Conservation (phyloP, 768 basidiomycete genomes). For the Mycena galopus region DNA sequence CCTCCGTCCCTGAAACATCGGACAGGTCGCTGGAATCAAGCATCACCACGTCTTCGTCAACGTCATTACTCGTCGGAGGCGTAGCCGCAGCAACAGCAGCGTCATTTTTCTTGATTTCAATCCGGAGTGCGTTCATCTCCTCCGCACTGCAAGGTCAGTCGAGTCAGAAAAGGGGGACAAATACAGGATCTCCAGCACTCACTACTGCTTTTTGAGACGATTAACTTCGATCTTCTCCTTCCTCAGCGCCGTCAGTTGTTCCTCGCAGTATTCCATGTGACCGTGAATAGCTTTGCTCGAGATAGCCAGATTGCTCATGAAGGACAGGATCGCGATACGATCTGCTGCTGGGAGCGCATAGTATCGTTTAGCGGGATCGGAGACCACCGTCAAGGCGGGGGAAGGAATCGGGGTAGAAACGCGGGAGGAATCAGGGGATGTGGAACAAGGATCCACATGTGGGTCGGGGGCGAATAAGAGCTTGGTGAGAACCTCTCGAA, state of each 20-base stretch:
- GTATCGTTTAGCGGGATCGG: constrained; percentile 79
- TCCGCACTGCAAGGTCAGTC: constrained; percentile 63
- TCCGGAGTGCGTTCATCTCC: constrained; percentile 76
- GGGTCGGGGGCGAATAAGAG: constrained; percentile 79
- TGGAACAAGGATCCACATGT: constrained; percentile 56
- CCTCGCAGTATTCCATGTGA: constrained; percentile 92
- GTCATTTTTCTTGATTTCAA: constrained; percentile 65
- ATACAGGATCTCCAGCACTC: constrained; percentile 51
- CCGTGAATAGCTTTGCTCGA: constrained; percentile 90
- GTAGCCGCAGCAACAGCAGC: constrained; percentile 38
- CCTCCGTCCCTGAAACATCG: constrained; percentile 74
- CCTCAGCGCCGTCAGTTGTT: constrained; percentile 89
- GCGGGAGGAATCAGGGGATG: constrained; percentile 62
- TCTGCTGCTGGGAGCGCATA: constrained; percentile 78
- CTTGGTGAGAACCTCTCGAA: constrained; percentile 78
- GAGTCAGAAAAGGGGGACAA: constrained; percentile 27
- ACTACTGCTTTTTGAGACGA: constrained; percentile 90
- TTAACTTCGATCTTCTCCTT: constrained; percentile 98
- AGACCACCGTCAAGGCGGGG: constrained; percentile 53
- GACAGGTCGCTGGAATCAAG: constrained; percentile 82
- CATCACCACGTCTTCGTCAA: constrained; percentile 70
- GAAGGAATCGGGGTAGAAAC: constrained; percentile 60
- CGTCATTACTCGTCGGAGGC: constrained; percentile 51
- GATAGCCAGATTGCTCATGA: constrained; percentile 90
- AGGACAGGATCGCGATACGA: constrained; percentile 87